A percentile compares a stretch with the other conserved stretches of the same genome.
Conservation (phyloP, 2,329 filamentous ascomycete species). For the Fusarium musae region DNA sequence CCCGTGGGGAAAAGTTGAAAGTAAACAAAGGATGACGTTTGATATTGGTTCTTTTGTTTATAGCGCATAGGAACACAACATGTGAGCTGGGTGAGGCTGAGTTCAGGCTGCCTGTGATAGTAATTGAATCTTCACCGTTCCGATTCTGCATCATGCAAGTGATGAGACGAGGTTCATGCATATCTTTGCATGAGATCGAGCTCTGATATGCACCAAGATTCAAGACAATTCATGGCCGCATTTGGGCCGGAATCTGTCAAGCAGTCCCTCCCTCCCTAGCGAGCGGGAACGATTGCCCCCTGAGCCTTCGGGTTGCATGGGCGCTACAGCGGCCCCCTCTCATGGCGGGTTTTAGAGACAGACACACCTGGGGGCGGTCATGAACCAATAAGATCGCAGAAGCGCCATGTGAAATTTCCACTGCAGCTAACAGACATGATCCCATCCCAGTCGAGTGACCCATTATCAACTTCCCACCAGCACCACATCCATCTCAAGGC, state of each 20-base stretch:
- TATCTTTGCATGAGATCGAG: slow-evolving; percentile 30
- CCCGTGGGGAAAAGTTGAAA: slow-evolving; percentile 29
- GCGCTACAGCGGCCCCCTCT: slow-evolving; percentile 26
- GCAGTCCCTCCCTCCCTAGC: slow-evolving; percentile 7
- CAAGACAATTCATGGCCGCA: slow-evolving; percentile 9
- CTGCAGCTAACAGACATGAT: slow-evolving; percentile 29
- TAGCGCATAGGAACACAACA: slow-evolving; percentile 21
- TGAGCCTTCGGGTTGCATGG: slow-evolving; percentile 15
- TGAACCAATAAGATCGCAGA: slow-evolving; percentile 20
- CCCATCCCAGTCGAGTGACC: slow-evolving; percentile 34
- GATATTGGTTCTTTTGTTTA: slow-evolving; percentile 32
- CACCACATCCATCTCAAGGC: slow-evolving; percentile 21
- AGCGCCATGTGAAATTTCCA: slow-evolving; percentile 28
- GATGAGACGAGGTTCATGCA: slow-evolving; percentile 32
- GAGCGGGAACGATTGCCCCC: slow-evolving; percentile 22
- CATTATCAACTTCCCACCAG: slow-evolving; percentile 29
- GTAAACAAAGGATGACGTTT: slow-evolving; percentile 44
- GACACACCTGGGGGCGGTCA: slow-evolving; percentile 12
- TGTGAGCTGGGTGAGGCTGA: background rate
- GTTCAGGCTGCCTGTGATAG: background rate
- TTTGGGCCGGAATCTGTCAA: slow-evolving; percentile 29
- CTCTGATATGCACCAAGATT: slow-evolving; percentile 24
- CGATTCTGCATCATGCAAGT: slow-evolving; percentile 22
- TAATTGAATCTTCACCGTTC: slow-evolving; percentile 5
- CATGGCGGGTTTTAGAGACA: slow-evolving; percentile 27